Conservation (phyloP, 2,329 filamentous ascomycete genomes). For the Oidium heveae region DNA sequence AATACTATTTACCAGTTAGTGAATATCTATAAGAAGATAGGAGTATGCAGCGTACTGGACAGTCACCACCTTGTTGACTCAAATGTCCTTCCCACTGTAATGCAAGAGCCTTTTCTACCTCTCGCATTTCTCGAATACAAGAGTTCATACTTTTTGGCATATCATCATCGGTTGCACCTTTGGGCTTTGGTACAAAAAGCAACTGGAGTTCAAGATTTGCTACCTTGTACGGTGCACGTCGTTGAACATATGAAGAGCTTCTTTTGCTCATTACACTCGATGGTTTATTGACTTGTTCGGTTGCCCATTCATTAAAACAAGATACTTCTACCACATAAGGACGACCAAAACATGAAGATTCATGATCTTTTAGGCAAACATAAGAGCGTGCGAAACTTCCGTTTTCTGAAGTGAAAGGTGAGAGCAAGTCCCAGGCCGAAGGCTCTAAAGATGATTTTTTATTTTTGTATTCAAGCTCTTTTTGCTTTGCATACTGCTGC, state of each 20-base stretch:
- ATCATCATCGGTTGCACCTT: conserved; percentile 66
- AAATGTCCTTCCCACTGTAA: conserved; percentile 69
- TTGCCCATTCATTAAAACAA: conserved; percentile 97
- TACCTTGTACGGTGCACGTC: conserved; percentile 85
- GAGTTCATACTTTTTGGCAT: conserved; percentile 99
- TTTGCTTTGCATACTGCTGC: conserved; percentile 36
- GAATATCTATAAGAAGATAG: not conserved
- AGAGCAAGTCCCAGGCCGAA: conserved; percentile 65
- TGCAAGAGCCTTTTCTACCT: conserved; percentile 57
- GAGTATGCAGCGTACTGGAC: conserved; percentile 43
- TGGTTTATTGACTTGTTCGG: conserved; percentile 52
- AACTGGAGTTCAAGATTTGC: conserved; percentile 87
- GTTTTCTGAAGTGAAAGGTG: conserved; percentile 66
- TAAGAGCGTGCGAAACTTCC: conserved; percentile 90
- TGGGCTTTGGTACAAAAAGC: conserved; percentile 80
- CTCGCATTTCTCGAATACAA: conserved; percentile 77
- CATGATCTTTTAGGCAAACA: conserved; percentile 80
- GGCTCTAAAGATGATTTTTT: conserved; percentile 37
- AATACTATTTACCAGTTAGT: conserved; percentile 42
- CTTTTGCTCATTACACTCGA: conserved; percentile 93
- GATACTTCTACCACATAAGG: conserved; percentile 72
- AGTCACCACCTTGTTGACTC: conserved; percentile 93
- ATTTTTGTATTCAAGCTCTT: conserved; percentile 37
- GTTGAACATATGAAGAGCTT: conserved; percentile 39
- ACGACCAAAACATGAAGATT: conserved; percentile 65